Evolutionary conservation across 176 grass and related monocot species (phyloP).

Genomic region (Triticum turgidum): DNA sequence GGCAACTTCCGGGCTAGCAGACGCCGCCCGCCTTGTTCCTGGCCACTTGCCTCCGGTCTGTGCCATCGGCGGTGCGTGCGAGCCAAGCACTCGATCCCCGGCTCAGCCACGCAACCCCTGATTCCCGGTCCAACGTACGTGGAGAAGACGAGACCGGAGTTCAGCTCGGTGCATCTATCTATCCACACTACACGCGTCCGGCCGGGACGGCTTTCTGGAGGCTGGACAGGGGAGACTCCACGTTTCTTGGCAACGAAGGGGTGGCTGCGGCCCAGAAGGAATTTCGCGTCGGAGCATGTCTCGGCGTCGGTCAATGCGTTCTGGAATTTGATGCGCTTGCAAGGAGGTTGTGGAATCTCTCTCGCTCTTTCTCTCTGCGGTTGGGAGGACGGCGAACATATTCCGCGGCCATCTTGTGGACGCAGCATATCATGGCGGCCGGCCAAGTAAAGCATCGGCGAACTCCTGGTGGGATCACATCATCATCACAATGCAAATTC

Average conservation of each 20-base stretch:
- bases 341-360: neutral
- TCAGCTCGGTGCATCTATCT: neutral
- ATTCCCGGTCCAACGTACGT: neutral
- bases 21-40: neutral
- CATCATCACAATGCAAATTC: neutral
- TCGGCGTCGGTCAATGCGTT: neutral
- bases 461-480: neutral
- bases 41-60: neutral
- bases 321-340: neutral
- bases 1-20: neutral
- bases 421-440: neutral
- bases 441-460: neutral
- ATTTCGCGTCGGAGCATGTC: neutral
- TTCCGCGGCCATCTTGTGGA: neutral
- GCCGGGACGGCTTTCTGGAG: neutral
- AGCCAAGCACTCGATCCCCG: neutral
- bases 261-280: neutral
- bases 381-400: neutral
- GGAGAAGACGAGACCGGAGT: neutral
- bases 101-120: neutral
- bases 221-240: neutral
- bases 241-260: neutral
- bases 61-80: neutral
- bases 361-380: neutral
- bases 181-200: neutral